Evolutionary conservation across 1,139 yeast genomes (phyloP), one percentile per base, ranked within the genome.

Genomic region (Lodderomyces orthopsilosis): DNA sequence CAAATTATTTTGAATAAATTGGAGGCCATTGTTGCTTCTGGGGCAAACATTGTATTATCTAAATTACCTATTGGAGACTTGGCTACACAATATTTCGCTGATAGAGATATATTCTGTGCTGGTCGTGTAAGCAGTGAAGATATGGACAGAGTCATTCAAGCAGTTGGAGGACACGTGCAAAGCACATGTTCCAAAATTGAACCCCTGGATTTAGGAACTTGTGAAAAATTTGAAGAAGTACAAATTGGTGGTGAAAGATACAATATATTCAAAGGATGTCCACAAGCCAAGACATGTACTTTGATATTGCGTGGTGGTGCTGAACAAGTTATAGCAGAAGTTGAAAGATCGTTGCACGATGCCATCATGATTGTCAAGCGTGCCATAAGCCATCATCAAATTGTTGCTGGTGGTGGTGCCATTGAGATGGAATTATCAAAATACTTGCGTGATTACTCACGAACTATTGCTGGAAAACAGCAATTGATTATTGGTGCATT

Each of bases 371-470:
- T 94, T 64, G 98, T 93, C 40, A 91, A 91, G 70, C 79, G 98
- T 58, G 95, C 98, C 1, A 83, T 93, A 39, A 85, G 86, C 59
- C 93, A 90, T 61, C 85, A 81, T 57, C 72, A 80, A 28, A 83
- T 94, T 51, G 98, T 93, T 48, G 98, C 96, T 13, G 99, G 99
- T 47, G 99, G 99, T 52, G 99, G 99, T 50, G 99, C 99, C 38
- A 86, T 91, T 51, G 98, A 93, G 65, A 94, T 93, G 98, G 98
- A 93, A 62, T 62, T 94, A 40, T 90, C 98, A 35, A 88, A 83
- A 61, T 81, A 85, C 61, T 76, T 94, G 55, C 80, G 98, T 58
- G 97, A 89, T 54, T 80, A 83, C 58, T 84, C 97, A 17, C 83
- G 84, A 59, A 79, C 90, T 10, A 86, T 93, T 57, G 89, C 96